These are phyloP conservation scores for Crucihimalaya himalaica DNA, from an alignment of 345 rosid species.

Conservation along the genomic window DNA sequence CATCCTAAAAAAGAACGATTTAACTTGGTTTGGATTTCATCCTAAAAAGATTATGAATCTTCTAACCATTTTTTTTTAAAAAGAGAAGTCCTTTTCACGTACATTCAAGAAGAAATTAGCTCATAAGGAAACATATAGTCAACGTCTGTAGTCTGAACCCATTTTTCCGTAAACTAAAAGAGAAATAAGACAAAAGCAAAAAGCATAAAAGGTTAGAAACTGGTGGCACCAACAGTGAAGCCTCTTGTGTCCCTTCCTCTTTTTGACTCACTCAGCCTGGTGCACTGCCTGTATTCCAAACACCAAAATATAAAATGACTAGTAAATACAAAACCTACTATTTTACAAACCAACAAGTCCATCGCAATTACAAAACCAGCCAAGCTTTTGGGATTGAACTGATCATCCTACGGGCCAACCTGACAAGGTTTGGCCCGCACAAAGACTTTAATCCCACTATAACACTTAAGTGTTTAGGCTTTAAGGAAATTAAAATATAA, in stretches of 20 bases:
- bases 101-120: background rate
- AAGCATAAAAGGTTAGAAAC: constrained; percentile 13
- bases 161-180: background rate
- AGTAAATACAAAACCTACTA: background rate
- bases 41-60: too few relatives aligned
- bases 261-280: constrained; percentile 38
- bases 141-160: background rate
- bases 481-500: background rate
- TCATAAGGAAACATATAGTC: background rate
- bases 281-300: constrained; percentile 42
- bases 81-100: background rate
- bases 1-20: too few relatives aligned
- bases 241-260: background rate
- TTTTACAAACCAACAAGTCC: background rate
- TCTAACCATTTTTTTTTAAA: too few relatives aligned
- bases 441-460: background rate
- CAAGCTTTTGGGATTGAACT: background rate
- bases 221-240: background rate
- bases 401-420: background rate
- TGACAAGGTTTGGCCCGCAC: background rate
- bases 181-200: constrained; percentile 5
- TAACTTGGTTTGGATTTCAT: too few relatives aligned
- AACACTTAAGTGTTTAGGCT: background rate
- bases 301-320: background rate
- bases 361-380: background rate